These are phyloP conservation scores for Aureobasidium melanogenum DNA, from an alignment of 2,329 filamentous ascomycete species.

Conservation along the genomic window DNA sequence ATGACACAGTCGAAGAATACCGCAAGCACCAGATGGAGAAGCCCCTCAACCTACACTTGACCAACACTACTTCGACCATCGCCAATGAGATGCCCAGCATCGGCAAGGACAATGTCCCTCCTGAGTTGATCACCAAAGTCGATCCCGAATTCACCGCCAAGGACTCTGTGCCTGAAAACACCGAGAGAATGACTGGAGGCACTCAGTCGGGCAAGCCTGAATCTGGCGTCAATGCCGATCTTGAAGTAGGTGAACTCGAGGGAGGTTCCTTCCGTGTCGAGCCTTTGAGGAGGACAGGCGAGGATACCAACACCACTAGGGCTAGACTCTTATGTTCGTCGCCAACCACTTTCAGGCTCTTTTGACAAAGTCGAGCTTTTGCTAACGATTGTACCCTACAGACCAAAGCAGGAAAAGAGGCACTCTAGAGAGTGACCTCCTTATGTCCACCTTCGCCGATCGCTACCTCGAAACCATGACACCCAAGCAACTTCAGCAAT, in stretches of 20 bases:
- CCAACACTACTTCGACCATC: conserved; percentile 56
- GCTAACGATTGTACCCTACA: conserved; percentile 32
- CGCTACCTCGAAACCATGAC: conserved; percentile 68
- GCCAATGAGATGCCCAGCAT: conserved; percentile 54
- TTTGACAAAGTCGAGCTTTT: not conserved
- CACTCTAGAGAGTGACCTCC: conserved; percentile 88
- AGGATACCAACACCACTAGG: conserved; percentile 77
- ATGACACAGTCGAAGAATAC: conserved; percentile 46
- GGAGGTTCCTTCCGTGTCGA: conserved; percentile 80
- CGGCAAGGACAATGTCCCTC: conserved; percentile 48
- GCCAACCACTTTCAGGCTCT: conserved; percentile 14
- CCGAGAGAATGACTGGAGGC: conserved; percentile 56
- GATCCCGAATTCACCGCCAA: conserved; percentile 49
- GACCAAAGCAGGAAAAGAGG: conserved; percentile 96
- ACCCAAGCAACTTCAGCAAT: conserved; percentile 31
- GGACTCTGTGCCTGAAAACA: conserved; percentile 53
- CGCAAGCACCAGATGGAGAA: conserved; percentile 49
- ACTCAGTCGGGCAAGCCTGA: conserved; percentile 44
- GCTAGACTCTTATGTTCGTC: conserved; percentile 67
- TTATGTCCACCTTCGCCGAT: conserved; percentile 91
- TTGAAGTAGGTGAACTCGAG: conserved; percentile 79
- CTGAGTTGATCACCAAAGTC: conserved; percentile 50
- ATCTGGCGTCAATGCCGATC: conserved; percentile 49
- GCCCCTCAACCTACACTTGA: conserved; percentile 52
- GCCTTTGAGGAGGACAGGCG: conserved; percentile 75